Conservation (phyloP, 2,329 filamentous ascomycete genomes). For the Calonectria fujianensis region DNA sequence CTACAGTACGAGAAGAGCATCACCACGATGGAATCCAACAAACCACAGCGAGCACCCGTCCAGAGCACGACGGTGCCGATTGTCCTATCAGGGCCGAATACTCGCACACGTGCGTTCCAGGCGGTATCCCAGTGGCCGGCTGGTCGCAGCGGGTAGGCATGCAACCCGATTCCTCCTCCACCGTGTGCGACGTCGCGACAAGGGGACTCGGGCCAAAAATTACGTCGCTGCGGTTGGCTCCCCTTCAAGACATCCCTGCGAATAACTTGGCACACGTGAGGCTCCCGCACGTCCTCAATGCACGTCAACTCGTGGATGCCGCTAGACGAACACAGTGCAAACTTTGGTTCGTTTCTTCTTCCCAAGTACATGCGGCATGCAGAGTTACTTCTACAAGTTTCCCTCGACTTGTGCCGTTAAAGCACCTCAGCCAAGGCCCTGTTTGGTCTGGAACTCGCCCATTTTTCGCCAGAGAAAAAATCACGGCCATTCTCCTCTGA, state of each 20-base stretch:
- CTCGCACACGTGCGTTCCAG: conserved; percentile 37
- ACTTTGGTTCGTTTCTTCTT: conserved; percentile 1
- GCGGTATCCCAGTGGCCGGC: conserved; percentile 34
- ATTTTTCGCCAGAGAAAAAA: not conserved
- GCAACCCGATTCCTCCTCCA: conserved; percentile 40
- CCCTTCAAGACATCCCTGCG: conserved; percentile 21
- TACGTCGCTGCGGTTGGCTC: conserved; percentile 13
- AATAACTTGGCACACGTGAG: conserved; percentile 34
- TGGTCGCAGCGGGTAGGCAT: conserved; percentile 45
- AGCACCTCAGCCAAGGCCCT: not conserved
- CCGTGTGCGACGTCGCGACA: conserved; percentile 11
- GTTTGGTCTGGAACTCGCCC: not conserved
- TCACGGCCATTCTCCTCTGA: not conserved
- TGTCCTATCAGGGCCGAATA: conserved; percentile 35
- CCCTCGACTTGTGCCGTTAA: not conserved
- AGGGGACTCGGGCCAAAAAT: conserved; percentile 17
- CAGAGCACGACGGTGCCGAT: conserved; percentile 8
- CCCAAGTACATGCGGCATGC: not conserved
- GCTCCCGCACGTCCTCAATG: conserved; percentile 11
- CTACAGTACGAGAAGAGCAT: not conserved
- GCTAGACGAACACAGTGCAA: conserved; percentile 25
- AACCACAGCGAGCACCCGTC: not conserved
- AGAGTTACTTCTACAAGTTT: not conserved
- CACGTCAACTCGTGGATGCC: conserved; percentile 9
- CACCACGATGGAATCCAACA: not conserved